Conservation (phyloP, 176 grass and related monocot species). For the Melocanna baccifera region DNA sequence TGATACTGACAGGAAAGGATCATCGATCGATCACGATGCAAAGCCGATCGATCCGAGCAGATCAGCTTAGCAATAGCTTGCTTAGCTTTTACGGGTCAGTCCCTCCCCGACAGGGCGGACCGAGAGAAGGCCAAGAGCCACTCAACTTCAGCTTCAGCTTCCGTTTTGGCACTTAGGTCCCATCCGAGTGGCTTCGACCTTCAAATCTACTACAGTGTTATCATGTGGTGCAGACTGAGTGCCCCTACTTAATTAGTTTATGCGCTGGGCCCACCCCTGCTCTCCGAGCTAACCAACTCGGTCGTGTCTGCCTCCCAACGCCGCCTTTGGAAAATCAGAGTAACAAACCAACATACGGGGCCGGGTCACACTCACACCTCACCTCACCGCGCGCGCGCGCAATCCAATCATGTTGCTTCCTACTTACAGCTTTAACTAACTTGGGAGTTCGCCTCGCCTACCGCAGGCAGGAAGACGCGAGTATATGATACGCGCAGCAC, state of each 20-base stretch:
- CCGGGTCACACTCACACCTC: not conserved
- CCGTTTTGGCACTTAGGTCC: no score
- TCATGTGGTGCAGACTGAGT: no score
- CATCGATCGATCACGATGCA: constrained; percentile 4
- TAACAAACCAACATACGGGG: constrained; percentile 10
- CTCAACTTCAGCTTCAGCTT: no score
- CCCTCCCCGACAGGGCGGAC: constrained; percentile 47
- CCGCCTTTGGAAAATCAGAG: constrained; percentile 18
- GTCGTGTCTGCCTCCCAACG: not conserved
- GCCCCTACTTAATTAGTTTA: no score
- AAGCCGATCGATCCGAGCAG: not conserved
- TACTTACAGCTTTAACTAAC: constrained; percentile 57
- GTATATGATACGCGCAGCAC: constrained; percentile 14
- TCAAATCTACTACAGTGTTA: no score
- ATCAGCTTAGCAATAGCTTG: not conserved
- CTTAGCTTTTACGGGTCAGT: constrained; percentile 48
- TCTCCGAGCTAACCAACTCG: constrained; percentile 45
- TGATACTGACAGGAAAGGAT: constrained; percentile 21
- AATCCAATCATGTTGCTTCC: constrained; percentile 54
- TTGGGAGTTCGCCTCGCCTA: constrained; percentile 13
- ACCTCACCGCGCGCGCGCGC: not conserved
- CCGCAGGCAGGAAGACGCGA: not conserved
- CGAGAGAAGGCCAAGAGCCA: no score
- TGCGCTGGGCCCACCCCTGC: no score
- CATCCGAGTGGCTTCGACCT: no score